Evolutionary conservation across 2,329 filamentous ascomycete genomes (phyloP).

Genomic region (Chalara sp.): DNA sequence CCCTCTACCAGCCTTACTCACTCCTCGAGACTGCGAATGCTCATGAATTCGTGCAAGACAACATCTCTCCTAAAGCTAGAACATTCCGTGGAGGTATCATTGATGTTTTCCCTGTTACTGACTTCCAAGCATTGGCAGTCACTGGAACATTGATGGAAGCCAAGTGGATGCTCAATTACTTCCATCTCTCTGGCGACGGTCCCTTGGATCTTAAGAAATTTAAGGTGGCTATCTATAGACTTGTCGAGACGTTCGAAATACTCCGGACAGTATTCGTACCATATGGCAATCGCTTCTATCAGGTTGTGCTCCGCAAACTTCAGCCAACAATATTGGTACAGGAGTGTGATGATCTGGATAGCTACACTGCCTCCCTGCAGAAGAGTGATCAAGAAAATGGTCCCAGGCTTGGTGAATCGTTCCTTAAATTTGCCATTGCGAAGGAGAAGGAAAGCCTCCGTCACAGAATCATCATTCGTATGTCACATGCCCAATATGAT

Average conservation of each 20-base stretch:
- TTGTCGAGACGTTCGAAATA: conserved; percentile 4
- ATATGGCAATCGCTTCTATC: conserved; percentile 1
- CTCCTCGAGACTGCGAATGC: conserved; percentile 16
- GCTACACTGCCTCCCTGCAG: background rate
- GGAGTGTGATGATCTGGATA: background rate
- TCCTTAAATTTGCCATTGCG: background rate
- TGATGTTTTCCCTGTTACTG: conserved; percentile 3
- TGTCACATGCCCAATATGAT: conserved; percentile 9
- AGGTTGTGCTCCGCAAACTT: conserved; percentile 28
- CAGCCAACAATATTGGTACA: background rate
- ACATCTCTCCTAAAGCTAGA: conserved; percentile 7
- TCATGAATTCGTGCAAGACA: conserved; percentile 13
- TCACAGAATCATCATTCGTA: conserved; percentile 2
- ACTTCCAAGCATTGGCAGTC: background rate
- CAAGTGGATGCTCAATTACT: conserved; percentile 3
- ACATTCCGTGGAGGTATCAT: conserved; percentile 7
- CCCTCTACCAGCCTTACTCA: conserved; percentile 6
- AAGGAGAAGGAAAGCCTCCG: background rate
- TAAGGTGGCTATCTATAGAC: background rate
- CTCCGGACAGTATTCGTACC: conserved; percentile 5
- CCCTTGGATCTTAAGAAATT: conserved; percentile 1
- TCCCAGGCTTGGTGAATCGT: conserved; percentile 1
- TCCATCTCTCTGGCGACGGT: background rate
- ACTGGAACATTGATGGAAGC: background rate
- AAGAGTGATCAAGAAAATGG: background rate